phyloP scores from a whole-genome alignment of 2,329 filamentous ascomycete genomes.

The Botrytis elliptica region DNA sequence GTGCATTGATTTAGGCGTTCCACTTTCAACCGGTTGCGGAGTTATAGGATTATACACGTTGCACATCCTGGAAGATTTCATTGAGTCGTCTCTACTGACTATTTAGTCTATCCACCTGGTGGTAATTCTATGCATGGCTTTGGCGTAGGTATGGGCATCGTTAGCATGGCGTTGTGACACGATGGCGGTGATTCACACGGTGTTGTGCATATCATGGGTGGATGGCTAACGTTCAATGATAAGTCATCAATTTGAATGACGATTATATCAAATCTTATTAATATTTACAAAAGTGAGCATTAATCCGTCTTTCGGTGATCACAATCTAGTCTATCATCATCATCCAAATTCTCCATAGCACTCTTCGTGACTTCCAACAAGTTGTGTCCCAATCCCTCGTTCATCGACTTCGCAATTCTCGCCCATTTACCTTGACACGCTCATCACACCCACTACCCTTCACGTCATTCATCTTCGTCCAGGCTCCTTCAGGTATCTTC shows the following conservation, averaged over 20 bases:
- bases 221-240: not conserved
- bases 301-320: not conserved
- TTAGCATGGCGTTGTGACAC: constrained; percentile 9
- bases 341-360: not conserved
- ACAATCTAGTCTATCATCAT: not conserved
- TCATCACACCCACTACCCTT: not conserved
- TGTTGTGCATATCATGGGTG: not conserved
- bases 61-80: not conserved
- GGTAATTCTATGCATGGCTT: not conserved
- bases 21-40: constrained; percentile 7
- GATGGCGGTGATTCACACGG: not conserved
- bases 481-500: not conserved
- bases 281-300: not conserved
- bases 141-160: not conserved
- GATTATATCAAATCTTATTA: not conserved
- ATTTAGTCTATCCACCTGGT: not conserved
- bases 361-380: not conserved
- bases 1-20: constrained; percentile 15
- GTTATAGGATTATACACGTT: constrained; percentile 11
- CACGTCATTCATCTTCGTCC: not conserved
- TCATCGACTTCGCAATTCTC: not conserved
- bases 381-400: not conserved
- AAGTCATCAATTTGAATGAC: not conserved
- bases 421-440: not conserved
- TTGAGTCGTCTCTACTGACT: not conserved